phyloP scores from a whole-genome alignment of 2,329 filamentous ascomycete species.

The Exophiala calicioides region DNA sequence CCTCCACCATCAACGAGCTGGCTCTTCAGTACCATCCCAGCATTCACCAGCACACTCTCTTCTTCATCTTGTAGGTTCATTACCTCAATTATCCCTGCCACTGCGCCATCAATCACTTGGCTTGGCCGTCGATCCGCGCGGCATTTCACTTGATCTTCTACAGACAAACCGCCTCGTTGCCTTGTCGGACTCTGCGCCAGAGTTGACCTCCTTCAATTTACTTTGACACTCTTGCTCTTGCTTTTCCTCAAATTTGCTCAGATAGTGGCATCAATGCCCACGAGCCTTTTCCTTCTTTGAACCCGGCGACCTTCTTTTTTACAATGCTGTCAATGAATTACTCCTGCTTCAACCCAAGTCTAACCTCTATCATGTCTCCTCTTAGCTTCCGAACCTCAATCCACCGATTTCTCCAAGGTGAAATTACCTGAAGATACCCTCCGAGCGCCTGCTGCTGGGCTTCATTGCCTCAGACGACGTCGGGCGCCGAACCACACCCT shows the following conservation, averaged over 20 bases:
- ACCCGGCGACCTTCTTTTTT: conserved; percentile 7
- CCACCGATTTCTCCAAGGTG: conserved; percentile 9
- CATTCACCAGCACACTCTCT: conserved; percentile 12
- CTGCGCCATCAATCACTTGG: conserved; percentile 6
- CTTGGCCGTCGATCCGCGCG: conserved; percentile 5
- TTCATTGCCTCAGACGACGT: conserved; percentile 12
- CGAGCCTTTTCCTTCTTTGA: conserved; percentile 24
- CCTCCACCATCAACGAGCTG: conserved; percentile 21
- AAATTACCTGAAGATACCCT: conserved; percentile 13
- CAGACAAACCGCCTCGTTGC: conserved; percentile 5
- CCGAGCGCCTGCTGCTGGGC: background rate
- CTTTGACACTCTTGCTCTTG: conserved; percentile 19
- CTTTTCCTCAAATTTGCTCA: conserved; percentile 13
- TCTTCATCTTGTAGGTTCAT: conserved; percentile 27
- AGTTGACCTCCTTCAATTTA: conserved; percentile 4
- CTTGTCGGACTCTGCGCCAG: conserved; percentile 6
- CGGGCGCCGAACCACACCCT: background rate
- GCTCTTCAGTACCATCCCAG: conserved; percentile 17
- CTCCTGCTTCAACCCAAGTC: conserved; percentile 23
- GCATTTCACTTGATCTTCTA: conserved; percentile 17
- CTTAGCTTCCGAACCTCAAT: conserved; percentile 23
- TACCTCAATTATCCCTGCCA: conserved; percentile 16
- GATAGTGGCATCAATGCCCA: conserved; percentile 23
- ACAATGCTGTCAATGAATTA: conserved; percentile 18
- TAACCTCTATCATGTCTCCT: conserved; percentile 26